A percentile compares a stretch with the other conserved stretches of the same genome.
Conservation (phyloP, 441 rosid species). For the Sinapis alba region DNA sequence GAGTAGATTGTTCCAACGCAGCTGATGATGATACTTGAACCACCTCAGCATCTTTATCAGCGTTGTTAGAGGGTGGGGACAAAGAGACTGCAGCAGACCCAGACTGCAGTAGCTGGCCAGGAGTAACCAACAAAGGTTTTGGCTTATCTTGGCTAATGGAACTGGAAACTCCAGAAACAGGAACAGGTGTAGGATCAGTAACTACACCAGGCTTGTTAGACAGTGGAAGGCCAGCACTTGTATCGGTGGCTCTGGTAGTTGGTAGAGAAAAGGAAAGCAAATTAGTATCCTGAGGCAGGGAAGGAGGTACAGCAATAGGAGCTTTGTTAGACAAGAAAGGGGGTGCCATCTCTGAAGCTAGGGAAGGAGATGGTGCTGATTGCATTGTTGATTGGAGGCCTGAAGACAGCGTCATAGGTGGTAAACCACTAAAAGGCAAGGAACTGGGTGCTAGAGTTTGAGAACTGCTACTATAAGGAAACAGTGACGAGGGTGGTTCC, state of each 20-base stretch:
- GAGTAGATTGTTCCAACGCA: conserved; percentile 50
- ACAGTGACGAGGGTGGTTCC: conserved; percentile 56
- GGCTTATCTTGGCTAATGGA: conserved; percentile 51
- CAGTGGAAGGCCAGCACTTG: conserved; percentile 46
- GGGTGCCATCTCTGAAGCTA: conserved; percentile 60
- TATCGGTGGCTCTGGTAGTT: conserved; percentile 51
- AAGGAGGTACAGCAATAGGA: conserved; percentile 50
- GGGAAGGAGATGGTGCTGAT: conserved; percentile 53
- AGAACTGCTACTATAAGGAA: conserved; percentile 36
- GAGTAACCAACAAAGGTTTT: conserved; percentile 65
- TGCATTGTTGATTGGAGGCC: conserved; percentile 40
- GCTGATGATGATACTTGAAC: conserved; percentile 61
- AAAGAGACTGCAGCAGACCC: conserved; percentile 50
- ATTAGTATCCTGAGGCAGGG: conserved; percentile 46
- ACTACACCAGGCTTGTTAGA: conserved; percentile 50
- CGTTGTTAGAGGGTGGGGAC: conserved; percentile 54
- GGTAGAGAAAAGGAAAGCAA: conserved; percentile 54
- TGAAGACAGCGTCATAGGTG: conserved; percentile 30
- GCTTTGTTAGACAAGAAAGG: conserved; percentile 50
- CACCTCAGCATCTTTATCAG: conserved; percentile 72
- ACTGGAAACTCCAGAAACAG: conserved; percentile 49
- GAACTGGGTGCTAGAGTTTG: conserved; percentile 33
- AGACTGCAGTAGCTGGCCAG: conserved; percentile 73
- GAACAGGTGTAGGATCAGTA: conserved; percentile 50
- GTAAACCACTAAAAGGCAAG: conserved; percentile 29